Evolutionary conservation across 257 asterid species (phyloP).

Genomic region (Ballota nigra): DNA sequence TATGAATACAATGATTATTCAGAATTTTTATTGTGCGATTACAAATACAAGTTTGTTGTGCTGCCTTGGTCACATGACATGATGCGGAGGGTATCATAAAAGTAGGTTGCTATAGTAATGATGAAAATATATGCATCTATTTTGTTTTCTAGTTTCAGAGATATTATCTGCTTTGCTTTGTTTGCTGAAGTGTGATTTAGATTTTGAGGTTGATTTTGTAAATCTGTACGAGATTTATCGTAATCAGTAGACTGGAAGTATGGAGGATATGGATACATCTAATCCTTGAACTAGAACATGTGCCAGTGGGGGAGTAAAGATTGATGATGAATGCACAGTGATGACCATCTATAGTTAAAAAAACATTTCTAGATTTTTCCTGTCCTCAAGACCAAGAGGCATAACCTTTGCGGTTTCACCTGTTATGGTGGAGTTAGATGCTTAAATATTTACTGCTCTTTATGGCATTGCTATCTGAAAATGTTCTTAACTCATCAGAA

Average conservation of each 20-base stretch:
- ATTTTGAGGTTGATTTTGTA: background rate
- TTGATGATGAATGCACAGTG: slow-evolving; percentile 8
- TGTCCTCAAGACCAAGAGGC: background rate
- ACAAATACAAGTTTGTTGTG: background rate
- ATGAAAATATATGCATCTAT: background rate
- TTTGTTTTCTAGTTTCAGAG: background rate
- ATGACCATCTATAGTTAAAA: background rate
- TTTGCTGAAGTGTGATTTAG: background rate
- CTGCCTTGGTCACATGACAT: background rate
- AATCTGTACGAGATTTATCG: background rate
- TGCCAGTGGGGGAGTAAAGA: background rate
- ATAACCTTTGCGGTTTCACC: slow-evolving; percentile 1
- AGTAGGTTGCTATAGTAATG: background rate
- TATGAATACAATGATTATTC: background rate
- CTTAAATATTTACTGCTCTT: background rate
- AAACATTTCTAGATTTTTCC: no score
- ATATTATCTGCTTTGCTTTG: background rate
- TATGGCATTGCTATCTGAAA: slow-evolving; percentile 1
- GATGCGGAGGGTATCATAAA: background rate
- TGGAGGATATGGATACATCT: background rate
- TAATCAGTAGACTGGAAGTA: background rate
- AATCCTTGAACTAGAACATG: background rate
- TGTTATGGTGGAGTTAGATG: slow-evolving; percentile 14
- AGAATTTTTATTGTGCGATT: background rate
- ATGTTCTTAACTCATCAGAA: background rate